Conservation (phyloP, 1,284 basidiomycete species). For the Mrakiaceae sp. region DNA sequence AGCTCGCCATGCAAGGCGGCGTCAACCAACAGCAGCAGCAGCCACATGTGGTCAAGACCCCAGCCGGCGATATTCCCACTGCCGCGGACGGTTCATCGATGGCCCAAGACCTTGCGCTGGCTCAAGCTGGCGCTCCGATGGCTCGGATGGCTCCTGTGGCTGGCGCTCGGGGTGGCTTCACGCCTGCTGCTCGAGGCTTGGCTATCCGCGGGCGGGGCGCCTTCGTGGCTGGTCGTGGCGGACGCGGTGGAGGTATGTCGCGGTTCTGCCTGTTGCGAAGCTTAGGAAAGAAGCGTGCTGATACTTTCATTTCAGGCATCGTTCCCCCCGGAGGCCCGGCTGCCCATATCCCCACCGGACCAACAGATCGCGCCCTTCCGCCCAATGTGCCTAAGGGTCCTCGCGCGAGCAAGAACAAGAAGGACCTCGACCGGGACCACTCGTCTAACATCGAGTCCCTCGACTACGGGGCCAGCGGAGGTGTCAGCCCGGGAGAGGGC, state of each 20-base stretch:
- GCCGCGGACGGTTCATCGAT: too few species aligned
- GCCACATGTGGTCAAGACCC: background rate
- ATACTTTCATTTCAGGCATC: background rate
- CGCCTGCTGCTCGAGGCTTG: too few species aligned
- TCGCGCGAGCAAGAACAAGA: conserved; percentile 1
- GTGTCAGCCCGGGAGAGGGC: background rate
- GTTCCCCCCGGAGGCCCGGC: background rate
- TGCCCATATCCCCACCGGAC: background rate
- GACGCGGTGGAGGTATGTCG: background rate
- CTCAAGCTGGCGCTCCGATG: too few species aligned
- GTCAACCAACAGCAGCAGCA: background rate
- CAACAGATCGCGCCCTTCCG: background rate
- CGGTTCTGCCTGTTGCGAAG: background rate
- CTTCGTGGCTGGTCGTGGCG: background rate
- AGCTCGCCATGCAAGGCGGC: background rate
- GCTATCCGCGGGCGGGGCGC: too few species aligned
- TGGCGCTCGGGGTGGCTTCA: too few species aligned
- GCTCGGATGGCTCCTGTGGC: too few species aligned
- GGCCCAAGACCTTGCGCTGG: too few species aligned
- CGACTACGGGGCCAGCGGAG: conserved; percentile 8
- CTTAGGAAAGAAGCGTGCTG: too few species aligned
- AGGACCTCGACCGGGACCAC: conserved; percentile 15
- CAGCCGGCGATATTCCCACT: background rate
- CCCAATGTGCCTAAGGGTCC: conserved; percentile 4
- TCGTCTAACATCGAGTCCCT: conserved; percentile 9